These are phyloP conservation scores for Brassica carinata DNA, from an alignment of 345 rosid species.

Conservation along the genomic window DNA sequence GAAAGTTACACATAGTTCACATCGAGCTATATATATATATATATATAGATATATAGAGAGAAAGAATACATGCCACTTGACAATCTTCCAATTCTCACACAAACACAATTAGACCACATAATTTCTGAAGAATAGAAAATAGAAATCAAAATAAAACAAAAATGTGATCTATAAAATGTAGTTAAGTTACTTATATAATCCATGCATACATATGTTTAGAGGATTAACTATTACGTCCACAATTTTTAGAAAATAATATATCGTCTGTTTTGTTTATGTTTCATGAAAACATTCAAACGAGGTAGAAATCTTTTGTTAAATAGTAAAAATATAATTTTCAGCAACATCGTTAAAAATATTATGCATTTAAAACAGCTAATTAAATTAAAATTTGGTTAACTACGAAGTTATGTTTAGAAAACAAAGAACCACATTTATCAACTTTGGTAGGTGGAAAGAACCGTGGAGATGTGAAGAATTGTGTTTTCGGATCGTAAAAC, in stretches of 20 bases:
- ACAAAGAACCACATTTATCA: background rate
- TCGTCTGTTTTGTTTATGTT: background rate
- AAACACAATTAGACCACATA: background rate
- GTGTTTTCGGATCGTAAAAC: too few species aligned
- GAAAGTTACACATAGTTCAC: background rate
- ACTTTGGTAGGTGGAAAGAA: too few species aligned
- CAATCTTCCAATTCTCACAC: background rate
- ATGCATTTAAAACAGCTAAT: background rate
- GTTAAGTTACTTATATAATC: background rate
- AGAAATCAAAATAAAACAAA: background rate
- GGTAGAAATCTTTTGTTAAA: background rate
- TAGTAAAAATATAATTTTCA: too few species aligned
- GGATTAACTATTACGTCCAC: too few species aligned
- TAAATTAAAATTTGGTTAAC: background rate
- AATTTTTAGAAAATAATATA: too few species aligned
- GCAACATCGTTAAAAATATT: background rate
- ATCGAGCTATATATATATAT: background rate
- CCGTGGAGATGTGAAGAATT: too few species aligned
- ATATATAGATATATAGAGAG: too few species aligned
- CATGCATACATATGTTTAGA: background rate
- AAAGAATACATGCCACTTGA: background rate
- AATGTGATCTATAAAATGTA: background rate
- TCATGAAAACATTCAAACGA: background rate
- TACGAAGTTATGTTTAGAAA: background rate
- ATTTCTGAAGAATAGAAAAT: background rate